These are phyloP conservation scores for Penicillium cataractarum DNA, from an alignment of 495 filamentous ascomycete genomes.

Conservation along the genomic window DNA sequence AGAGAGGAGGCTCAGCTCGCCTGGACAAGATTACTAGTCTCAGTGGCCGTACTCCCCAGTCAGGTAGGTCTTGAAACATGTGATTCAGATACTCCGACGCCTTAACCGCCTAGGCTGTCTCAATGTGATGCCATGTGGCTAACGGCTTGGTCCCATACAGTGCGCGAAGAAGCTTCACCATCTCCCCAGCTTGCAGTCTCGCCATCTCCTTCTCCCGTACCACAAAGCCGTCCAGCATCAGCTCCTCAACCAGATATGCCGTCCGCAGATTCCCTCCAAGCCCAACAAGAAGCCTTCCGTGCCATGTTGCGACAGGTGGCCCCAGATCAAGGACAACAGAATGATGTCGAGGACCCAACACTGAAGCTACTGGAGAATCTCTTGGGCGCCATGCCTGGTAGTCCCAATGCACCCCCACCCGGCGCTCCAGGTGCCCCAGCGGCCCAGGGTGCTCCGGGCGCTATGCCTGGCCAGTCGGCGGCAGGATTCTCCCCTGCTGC, in stretches of 20 bases:
- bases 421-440: slow-evolving; percentile 31
- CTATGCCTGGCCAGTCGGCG: slow-evolving; percentile 27
- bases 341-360: slow-evolving; percentile 59
- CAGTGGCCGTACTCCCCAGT: slow-evolving; percentile 63
- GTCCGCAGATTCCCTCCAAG: slow-evolving; percentile 34
- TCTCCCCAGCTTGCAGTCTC: slow-evolving; percentile 34
- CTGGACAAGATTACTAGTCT: slow-evolving; percentile 84
- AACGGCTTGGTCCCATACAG: slow-evolving; percentile 25
- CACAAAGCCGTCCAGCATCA: slow-evolving; percentile 23
- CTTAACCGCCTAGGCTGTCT: not conserved
- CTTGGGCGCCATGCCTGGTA: slow-evolving; percentile 50
- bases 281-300: slow-evolving; percentile 49
- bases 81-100: not conserved
- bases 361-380: slow-evolving; percentile 64
- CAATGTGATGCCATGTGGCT: slow-evolving; percentile 13
- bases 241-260: slow-evolving; percentile 25
- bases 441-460: slow-evolving; percentile 19
- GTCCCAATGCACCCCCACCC: slow-evolving; percentile 33
- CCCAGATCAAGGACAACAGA: slow-evolving; percentile 33
- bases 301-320: slow-evolving; percentile 43
- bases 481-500: slow-evolving; percentile 38
- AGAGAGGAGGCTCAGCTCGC: slow-evolving; percentile 74
- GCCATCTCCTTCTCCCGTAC: slow-evolving; percentile 38
- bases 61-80: slow-evolving; percentile 30
- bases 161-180: slow-evolving; percentile 35